Conservation (phyloP, 148 eudicot genomes). For the Heliosperma pusillum region DNA sequence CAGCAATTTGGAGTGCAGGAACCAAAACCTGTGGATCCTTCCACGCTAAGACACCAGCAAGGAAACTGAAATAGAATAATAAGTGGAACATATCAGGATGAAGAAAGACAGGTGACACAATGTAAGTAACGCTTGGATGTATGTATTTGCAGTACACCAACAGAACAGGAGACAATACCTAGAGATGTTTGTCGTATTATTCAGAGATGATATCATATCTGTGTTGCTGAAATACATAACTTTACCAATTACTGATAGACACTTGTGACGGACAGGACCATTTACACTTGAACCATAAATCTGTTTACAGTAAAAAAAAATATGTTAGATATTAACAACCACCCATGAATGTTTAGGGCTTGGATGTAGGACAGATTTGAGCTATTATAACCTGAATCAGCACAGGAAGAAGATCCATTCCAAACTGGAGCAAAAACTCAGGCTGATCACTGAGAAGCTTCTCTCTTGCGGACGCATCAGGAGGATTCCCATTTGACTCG, state of each 20-base stretch:
- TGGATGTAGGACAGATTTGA: not conserved
- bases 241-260: slow-evolving; percentile 91
- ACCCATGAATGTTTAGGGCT: not conserved
- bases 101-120: not conserved
- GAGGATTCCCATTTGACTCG: slow-evolving; percentile 46
- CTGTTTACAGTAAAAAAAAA: slow-evolving; percentile 34
- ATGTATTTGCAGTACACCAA: not conserved
- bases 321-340: not conserved
- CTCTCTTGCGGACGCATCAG: slow-evolving; percentile 63
- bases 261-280: slow-evolving; percentile 96
- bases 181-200: slow-evolving; percentile 65
- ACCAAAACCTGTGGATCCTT: slow-evolving; percentile 95
- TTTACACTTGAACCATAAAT: slow-evolving; percentile 98
- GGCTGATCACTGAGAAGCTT: slow-evolving; percentile 85
- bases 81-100: not conserved
- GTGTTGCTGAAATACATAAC: slow-evolving; percentile 92
- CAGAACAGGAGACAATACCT: slow-evolving; percentile 44
- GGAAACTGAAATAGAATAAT: slow-evolving; percentile 48
- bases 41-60: slow-evolving; percentile 96
- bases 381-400: slow-evolving; percentile 63
- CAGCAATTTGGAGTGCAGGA: slow-evolving; percentile 95
- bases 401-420: slow-evolving; percentile 91
- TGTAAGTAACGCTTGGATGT: not conserved
- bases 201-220: slow-evolving; percentile 76
- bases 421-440: slow-evolving; percentile 87